phyloP scores from a whole-genome alignment of 2,329 filamentous ascomycete species.

The Albophoma yamanashiensis region DNA sequence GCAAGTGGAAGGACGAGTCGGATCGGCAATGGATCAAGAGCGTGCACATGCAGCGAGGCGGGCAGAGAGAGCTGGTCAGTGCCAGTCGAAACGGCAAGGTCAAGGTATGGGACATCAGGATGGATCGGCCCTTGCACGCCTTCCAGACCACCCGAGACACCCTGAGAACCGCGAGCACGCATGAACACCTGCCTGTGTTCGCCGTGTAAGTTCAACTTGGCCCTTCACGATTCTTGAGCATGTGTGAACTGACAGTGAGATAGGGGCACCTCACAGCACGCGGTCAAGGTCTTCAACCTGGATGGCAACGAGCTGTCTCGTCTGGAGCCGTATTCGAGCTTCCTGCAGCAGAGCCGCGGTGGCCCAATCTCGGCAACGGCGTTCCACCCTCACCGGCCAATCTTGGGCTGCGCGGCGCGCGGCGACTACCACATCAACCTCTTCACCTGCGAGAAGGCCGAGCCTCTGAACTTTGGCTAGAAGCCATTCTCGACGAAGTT shows the following conservation, averaged over 20 bases:
- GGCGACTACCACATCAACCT: conserved; percentile 88
- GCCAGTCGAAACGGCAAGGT: conserved; percentile 90
- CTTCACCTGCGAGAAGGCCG: conserved; percentile 56
- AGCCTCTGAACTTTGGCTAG: conserved; percentile 20
- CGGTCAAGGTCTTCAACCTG: conserved; percentile 88
- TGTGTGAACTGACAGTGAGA: conserved; percentile 14
- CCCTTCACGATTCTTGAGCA: background rate
- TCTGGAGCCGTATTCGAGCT: conserved; percentile 83
- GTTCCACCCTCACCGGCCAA: conserved; percentile 90
- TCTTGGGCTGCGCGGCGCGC: conserved; percentile 77
- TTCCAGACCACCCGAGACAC: conserved; percentile 68
- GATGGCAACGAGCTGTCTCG: conserved; percentile 69
- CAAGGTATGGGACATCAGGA: conserved; percentile 90
- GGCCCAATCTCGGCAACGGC: conserved; percentile 79
- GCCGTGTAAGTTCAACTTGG: conserved; percentile 58
- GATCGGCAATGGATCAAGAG: conserved; percentile 88
- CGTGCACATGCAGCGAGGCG: conserved; percentile 93
- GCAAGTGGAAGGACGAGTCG: conserved; percentile 87
- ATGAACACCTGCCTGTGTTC: conserved; percentile 95
- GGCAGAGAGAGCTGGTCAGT: conserved; percentile 80
- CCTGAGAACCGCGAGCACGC: conserved; percentile 77
- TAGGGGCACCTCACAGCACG: conserved; percentile 79
- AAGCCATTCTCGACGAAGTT: background rate
- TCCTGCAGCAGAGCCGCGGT: conserved; percentile 69
- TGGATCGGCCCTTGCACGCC: conserved; percentile 64